Evolutionary conservation across 192 early-diverging fungal species (phyloP).

Genomic region (Coemansia sp.): DNA sequence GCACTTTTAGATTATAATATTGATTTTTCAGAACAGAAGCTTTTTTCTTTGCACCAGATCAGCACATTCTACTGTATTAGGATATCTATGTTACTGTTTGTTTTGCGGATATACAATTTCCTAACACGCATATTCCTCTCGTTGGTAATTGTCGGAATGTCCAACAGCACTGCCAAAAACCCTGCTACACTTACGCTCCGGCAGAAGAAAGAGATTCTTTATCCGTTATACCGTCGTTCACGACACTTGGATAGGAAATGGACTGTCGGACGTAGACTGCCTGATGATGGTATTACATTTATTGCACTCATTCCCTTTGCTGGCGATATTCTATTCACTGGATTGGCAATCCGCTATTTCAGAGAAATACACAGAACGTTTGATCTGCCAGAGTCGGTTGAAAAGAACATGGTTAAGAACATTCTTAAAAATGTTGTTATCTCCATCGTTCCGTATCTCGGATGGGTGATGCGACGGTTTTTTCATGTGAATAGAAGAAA

Average conservation of each 20-base stretch:
- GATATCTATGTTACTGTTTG: neutral
- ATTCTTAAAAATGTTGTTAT: constrained; percentile 25
- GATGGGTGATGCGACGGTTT: constrained; percentile 38
- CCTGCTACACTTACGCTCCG: neutral
- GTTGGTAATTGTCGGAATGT: neutral
- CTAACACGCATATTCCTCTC: neutral
- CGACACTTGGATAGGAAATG: constrained; percentile 42
- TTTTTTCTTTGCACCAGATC: no score
- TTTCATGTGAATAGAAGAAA: constrained; percentile 42
- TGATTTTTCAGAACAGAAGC: no score
- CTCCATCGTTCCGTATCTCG: constrained; percentile 30
- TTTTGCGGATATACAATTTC: neutral
- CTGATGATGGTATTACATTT: constrained; percentile 30
- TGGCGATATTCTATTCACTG: constrained; percentile 29
- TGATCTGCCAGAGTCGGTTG: constrained; percentile 14
- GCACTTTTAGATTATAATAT: no score
- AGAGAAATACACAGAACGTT: constrained; percentile 24
- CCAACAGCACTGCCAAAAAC: neutral
- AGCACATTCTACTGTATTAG: no score
- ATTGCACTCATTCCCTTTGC: constrained; percentile 33
- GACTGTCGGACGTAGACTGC: constrained; percentile 27
- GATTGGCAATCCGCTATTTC: constrained; percentile 30
- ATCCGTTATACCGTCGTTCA: constrained; percentile 27
- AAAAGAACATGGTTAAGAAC: constrained; percentile 23
- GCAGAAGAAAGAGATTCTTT: constrained; percentile 32